A percentile compares a stretch with the other conserved stretches of the same genome.
Evolutionary conservation across 148 eudicot genomes (phyloP).

Genomic region (Dysphania ambrosioides): DNA sequence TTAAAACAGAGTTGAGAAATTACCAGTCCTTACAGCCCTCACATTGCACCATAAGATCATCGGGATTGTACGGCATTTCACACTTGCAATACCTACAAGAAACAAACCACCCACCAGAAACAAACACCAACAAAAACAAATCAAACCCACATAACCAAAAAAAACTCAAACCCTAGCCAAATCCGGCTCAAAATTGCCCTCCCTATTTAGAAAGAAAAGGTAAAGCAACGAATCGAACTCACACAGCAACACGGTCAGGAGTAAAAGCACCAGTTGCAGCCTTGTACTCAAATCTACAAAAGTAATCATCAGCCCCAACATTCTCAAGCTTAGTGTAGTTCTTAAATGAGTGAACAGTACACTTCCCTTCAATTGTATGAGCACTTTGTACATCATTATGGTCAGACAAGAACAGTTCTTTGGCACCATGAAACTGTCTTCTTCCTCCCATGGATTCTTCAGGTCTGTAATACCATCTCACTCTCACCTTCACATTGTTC

Average conservation of each 20-base stretch:
- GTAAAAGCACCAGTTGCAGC: conserved; percentile 78
- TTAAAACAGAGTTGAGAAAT: conserved; percentile 11
- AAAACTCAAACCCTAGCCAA: conserved; percentile 5
- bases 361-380: conserved; percentile 83
- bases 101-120: conserved; percentile 18
- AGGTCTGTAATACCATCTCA: conserved; percentile 89
- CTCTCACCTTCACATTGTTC: conserved; percentile 63
- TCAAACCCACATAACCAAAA: conserved; percentile 9
- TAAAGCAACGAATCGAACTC: not conserved
- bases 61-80: conserved; percentile 96
- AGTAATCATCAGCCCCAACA: conserved; percentile 86
- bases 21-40: conserved; percentile 91
- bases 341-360: conserved; percentile 76
- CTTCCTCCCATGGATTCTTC: conserved; percentile 94
- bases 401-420: conserved; percentile 83
- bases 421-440: conserved; percentile 77
- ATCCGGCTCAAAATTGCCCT: not conserved
- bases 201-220: not conserved
- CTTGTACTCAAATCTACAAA: conserved; percentile 83
- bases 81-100: conserved; percentile 80
- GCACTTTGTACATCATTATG: conserved; percentile 85
- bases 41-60: conserved; percentile 88
- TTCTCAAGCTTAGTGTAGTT: conserved; percentile 81
- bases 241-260: conserved; percentile 93
- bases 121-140: conserved; percentile 12